These are phyloP conservation scores for Colletotrichum gloeosporioides DNA, from an alignment of 2,329 filamentous ascomycete species.

Conservation along the genomic window DNA sequence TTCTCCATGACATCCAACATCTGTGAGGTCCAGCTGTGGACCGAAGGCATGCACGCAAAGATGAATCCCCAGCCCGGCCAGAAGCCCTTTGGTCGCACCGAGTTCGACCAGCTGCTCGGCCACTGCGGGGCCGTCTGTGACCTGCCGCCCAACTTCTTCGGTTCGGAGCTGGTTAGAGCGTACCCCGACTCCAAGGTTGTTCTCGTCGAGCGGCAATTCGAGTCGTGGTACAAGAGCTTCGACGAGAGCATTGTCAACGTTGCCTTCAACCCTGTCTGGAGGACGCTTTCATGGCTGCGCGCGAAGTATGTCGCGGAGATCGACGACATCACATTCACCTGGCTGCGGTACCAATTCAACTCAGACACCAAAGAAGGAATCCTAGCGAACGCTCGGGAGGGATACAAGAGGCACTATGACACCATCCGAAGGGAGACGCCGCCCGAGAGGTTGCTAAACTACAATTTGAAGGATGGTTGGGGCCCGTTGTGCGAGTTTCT, in stretches of 20 bases:
- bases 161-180: constrained; percentile 42
- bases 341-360: constrained; percentile 29
- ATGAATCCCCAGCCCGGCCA: constrained; percentile 26
- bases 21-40: constrained; percentile 5
- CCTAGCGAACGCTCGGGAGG: constrained; percentile 19
- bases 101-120: constrained; percentile 25
- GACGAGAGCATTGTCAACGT: constrained; percentile 24
- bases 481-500: constrained; percentile 41
- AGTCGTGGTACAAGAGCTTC: constrained; percentile 32
- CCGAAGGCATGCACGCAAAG: constrained; percentile 25
- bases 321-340: constrained; percentile 19
- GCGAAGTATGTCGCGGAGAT: constrained; percentile 27
- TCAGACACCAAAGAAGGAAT: background rate
- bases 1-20: constrained; percentile 22
- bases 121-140: constrained; percentile 39
- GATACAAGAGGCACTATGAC: constrained; percentile 3
- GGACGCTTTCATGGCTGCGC: constrained; percentile 19
- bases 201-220: constrained; percentile 31
- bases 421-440: background rate
- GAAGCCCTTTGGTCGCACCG: constrained; percentile 20
- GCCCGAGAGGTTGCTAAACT: constrained; percentile 8
- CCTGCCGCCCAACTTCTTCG: constrained; percentile 41
- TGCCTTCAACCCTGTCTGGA: constrained; percentile 30
- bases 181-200: constrained; percentile 49
- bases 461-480: constrained; percentile 35